Evolutionary conservation across 164 flowering plant species (phyloP).

Genomic region (Piper longum): DNA sequence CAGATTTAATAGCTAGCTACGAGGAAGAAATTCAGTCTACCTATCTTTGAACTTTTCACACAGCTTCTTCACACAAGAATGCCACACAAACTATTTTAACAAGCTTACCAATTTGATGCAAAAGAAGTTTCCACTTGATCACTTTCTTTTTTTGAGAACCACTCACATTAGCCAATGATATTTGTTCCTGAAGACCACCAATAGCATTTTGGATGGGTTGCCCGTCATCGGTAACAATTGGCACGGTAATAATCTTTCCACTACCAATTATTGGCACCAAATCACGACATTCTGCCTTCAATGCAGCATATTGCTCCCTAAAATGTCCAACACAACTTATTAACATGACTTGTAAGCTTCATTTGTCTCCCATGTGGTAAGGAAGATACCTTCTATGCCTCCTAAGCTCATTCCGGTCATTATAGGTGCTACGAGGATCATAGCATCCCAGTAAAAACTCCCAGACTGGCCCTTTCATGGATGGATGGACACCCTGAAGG

Average conservation of each 20-base stretch:
- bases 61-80: too few relatives aligned
- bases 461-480: conserved; percentile 77
- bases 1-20: not conserved
- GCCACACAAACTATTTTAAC: too few relatives aligned
- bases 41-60: not conserved
- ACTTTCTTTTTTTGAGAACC: conserved; percentile 22
- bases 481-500: conserved; percentile 79
- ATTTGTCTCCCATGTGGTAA: not conserved
- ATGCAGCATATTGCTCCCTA: conserved; percentile 55
- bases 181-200: conserved; percentile 5
- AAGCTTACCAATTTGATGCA: conserved; percentile 71
- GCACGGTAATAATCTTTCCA: conserved; percentile 49
- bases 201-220: conserved; percentile 27
- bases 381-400: conserved; percentile 48
- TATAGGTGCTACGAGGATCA: conserved; percentile 73
- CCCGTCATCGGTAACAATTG: conserved; percentile 56
- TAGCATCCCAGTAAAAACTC: conserved; percentile 86
- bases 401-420: conserved; percentile 54
- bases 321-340: not conserved
- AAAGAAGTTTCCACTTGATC: conserved; percentile 55
- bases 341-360: not conserved
- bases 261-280: conserved; percentile 68
- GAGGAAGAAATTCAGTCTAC: not conserved
- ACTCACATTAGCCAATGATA: not conserved
- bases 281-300: conserved; percentile 62